Base-by-base conservation (phyloP, 495 filamentous ascomycete genomes). In the Neurospora sp. region DNA sequence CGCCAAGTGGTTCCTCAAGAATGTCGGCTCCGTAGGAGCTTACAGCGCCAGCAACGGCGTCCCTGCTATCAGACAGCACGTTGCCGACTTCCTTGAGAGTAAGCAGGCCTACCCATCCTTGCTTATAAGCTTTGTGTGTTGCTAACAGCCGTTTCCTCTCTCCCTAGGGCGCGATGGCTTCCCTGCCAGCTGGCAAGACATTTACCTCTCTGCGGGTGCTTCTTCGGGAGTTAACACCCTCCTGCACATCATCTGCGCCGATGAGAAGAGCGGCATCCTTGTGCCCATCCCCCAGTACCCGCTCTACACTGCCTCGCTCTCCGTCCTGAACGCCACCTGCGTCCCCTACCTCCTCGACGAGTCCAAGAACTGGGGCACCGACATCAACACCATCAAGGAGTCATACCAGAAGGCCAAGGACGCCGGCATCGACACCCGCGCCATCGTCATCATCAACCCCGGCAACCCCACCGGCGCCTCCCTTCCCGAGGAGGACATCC, bases 201-300 rank as follows among this genome's bases (percentile, higher is more conserved):
- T 99, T 79, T 99, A 93, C 85, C 87, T 98, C 76, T 93, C 90
- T 59, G 92, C 89, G 16, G 96, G 96, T 76, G 96, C 96, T 61
- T 98, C 95, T 0, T 93, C 94, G 2, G 96, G 96, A 71, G 96
- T 99, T 70, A 96, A 91, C 84, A 97, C 94, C 44, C 87, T 98
- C 73, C 86, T 99, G 68, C 92, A 94, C 82, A 86, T 96, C 80
- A 93, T 99, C 81, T 96, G 94, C 83, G 85, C 91, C 44, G 84
- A 85, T 27, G 89, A 90, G n/a, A 86, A 90, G 27, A 91, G 92
- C 9, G 96, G 96, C 71, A 88, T 99, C 39, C 88, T 99, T 39
- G 91, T 99, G 27, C 96, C 96, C 6, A 98, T 99, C 74, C 96
- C 96, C 8, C 96, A 99, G 82, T 99, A 99, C 80, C 96, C 96